These are phyloP conservation scores for Nakazawaea siamensis DNA, from an alignment of 805 yeast genomes.

Conservation along the genomic window DNA sequence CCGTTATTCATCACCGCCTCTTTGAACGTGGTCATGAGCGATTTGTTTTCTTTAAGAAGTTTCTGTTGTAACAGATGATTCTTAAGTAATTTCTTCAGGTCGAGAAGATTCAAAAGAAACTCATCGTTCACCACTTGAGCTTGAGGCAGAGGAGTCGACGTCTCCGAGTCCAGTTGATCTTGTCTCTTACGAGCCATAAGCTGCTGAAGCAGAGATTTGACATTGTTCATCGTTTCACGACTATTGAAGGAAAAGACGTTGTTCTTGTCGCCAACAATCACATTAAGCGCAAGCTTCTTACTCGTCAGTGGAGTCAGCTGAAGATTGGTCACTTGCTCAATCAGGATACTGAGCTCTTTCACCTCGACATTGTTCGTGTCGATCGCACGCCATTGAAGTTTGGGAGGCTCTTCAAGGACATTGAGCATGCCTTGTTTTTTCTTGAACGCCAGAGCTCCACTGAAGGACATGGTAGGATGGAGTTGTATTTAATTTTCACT, in stretches of 20 bases:
- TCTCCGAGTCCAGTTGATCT: not conserved
- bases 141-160: constrained; percentile 9
- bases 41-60: constrained; percentile 59
- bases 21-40: constrained; percentile 67
- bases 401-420: constrained; percentile 53
- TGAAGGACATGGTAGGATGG: no score
- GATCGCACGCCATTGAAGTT: constrained; percentile 50
- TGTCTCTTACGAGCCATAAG: constrained; percentile 57
- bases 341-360: constrained; percentile 29
- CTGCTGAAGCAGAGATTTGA: constrained; percentile 59
- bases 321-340: constrained; percentile 38
- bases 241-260: constrained; percentile 57
- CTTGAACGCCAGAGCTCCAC: constrained; percentile 46
- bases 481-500: no score
- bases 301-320: constrained; percentile 65
- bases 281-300: constrained; percentile 58
- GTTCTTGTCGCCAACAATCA: constrained; percentile 34
- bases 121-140: constrained; percentile 13
- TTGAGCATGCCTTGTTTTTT: constrained; percentile 50
- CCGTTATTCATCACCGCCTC: constrained; percentile 79
- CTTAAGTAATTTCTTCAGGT: constrained; percentile 49
- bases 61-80: constrained; percentile 76
- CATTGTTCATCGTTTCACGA: constrained; percentile 67
- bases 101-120: constrained; percentile 29
- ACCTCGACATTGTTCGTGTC: constrained; percentile 29